A percentile compares a stretch with the other conserved stretches of the same genome.
phyloP scores from a whole-genome alignment of 768 basidiomycete species.

The Ramaria sp. region DNA sequence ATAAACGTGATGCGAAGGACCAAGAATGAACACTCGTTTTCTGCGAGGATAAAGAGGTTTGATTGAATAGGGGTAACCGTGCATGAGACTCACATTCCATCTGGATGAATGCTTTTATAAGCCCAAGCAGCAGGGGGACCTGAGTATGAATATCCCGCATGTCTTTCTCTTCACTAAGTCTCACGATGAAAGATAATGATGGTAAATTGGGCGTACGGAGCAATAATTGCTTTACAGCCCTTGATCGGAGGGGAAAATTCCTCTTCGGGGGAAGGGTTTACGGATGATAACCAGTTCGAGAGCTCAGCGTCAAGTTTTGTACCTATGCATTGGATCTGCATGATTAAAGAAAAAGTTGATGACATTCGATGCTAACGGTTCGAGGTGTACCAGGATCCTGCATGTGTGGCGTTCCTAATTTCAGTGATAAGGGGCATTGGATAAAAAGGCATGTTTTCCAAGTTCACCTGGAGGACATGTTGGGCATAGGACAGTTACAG shows the following conservation, averaged over 20 bases:
- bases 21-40: conserved; percentile 87
- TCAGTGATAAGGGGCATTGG: neutral
- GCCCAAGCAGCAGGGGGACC: conserved; percentile 95
- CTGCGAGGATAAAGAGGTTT: conserved; percentile 28
- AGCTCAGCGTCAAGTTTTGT: conserved; percentile 52
- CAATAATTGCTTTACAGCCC: conserved; percentile 82
- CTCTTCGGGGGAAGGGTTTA: conserved; percentile 21
- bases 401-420: conserved; percentile 65
- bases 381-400: conserved; percentile 81
- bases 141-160: conserved; percentile 94
- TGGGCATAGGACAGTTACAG: neutral
- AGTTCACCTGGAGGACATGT: conserved; percentile 1
- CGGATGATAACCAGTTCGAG: conserved; percentile 47
- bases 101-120: conserved; percentile 77
- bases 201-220: conserved; percentile 54
- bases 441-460: neutral
- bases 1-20: conserved; percentile 91
- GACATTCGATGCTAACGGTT: conserved; percentile 34
- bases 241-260: conserved; percentile 52
- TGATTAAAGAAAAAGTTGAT: conserved; percentile 4
- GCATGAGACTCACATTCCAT: conserved; percentile 54
- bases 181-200: neutral
- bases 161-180: conserved; percentile 35
- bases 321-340: conserved; percentile 26
- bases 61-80: neutral